Evolutionary conservation across 257 asterid species (phyloP).

Genomic region (Salvia hispanica): DNA sequence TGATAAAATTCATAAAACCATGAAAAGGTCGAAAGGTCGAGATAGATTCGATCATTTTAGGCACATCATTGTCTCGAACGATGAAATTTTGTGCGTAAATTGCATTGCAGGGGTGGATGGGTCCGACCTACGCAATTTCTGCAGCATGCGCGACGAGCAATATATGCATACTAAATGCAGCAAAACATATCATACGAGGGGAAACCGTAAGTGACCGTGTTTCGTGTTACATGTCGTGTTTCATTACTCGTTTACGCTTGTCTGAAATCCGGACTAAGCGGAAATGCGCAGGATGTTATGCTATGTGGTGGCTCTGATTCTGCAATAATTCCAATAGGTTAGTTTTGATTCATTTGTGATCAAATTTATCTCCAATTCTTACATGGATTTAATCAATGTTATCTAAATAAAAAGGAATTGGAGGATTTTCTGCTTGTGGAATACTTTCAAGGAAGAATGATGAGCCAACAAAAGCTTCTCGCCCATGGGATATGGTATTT

Average conservation of each 20-base stretch:
- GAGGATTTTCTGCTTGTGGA: constrained; percentile 53
- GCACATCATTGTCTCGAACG: background rate
- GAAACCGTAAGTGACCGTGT: constrained; percentile 44
- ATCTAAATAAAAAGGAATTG: constrained; percentile 37
- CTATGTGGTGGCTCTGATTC: constrained; percentile 59
- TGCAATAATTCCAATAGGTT: constrained; percentile 49
- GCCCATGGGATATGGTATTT: constrained; percentile 52
- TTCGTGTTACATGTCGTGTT: background rate
- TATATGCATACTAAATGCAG: constrained; percentile 46
- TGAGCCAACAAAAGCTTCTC: constrained; percentile 54
- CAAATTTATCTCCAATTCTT: background rate
- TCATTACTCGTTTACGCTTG: background rate
- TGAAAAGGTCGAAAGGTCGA: too few species aligned
- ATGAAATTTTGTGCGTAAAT: background rate
- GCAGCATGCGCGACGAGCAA: constrained; percentile 63
- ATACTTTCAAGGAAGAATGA: constrained; percentile 43
- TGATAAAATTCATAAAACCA: too few species aligned
- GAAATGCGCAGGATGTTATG: constrained; percentile 47
- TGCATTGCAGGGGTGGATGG: constrained; percentile 54
- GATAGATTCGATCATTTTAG: too few species aligned
- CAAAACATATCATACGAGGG: constrained; percentile 48
- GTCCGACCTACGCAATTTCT: constrained; percentile 55
- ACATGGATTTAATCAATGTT: background rate
- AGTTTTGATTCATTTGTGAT: background rate
- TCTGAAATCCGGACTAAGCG: background rate